Evolutionary conservation across 2,329 filamentous ascomycete genomes (phyloP).

Genomic region (Myriosclerotinia curreyana): DNA sequence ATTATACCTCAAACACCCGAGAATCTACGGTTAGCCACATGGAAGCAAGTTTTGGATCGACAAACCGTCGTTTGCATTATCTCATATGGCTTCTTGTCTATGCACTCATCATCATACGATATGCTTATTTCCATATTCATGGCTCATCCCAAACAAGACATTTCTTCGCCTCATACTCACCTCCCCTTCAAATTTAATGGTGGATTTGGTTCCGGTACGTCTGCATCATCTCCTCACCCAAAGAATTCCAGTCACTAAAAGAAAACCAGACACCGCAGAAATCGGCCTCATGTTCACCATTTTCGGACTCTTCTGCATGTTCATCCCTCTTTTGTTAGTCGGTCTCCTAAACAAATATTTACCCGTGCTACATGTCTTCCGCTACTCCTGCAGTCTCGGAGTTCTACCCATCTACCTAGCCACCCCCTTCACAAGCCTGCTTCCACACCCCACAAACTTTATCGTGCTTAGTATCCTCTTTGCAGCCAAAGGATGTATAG

Average conservation of each 20-base stretch:
- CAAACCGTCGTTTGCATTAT: slow-evolving; percentile 14
- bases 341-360: not conserved
- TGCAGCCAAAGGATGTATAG: not conserved
- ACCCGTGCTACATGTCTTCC: not conserved
- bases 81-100: not conserved
- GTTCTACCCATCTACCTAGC: slow-evolving; percentile 12
- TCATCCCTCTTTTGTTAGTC: not conserved
- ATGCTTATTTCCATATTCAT: slow-evolving; percentile 7
- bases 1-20: not conserved
- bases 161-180: not conserved
- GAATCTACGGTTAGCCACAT: not conserved
- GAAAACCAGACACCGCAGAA: slow-evolving; percentile 4
- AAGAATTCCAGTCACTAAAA: not conserved
- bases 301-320: slow-evolving; percentile 9
- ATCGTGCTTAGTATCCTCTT: slow-evolving; percentile 6
- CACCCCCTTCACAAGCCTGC: slow-evolving; percentile 11
- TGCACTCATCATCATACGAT: slow-evolving; percentile 13
- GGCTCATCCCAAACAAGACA: not conserved
- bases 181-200: slow-evolving; percentile 12
- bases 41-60: slow-evolving; percentile 1
- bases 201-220: slow-evolving; percentile 10
- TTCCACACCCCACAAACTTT: not conserved
- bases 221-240: too few relatives aligned
- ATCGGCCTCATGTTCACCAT: slow-evolving; percentile 19
- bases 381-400: not conserved